These are phyloP conservation scores for Fusarium sp. DNA, from an alignment of 2,329 filamentous ascomycete species.

Conservation along the genomic window DNA sequence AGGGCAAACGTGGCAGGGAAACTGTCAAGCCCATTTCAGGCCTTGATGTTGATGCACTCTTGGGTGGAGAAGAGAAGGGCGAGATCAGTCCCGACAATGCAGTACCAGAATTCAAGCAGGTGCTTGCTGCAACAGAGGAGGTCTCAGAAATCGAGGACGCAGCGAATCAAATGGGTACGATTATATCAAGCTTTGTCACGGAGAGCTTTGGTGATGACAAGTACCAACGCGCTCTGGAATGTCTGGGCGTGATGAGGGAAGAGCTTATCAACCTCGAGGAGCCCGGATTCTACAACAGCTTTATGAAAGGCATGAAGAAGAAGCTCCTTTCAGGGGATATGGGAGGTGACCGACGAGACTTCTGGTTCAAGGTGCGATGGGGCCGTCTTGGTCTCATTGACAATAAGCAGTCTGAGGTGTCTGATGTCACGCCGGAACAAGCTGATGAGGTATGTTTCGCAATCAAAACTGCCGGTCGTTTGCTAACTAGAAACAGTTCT, in stretches of 20 bases:
- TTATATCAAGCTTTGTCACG: slow-evolving; percentile 75
- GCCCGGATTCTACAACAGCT: slow-evolving; percentile 79
- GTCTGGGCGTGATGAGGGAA: slow-evolving; percentile 80
- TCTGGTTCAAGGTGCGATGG: slow-evolving; percentile 81
- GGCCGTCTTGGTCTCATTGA: slow-evolving; percentile 80
- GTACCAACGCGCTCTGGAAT: slow-evolving; percentile 80
- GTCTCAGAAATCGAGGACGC: slow-evolving; percentile 73
- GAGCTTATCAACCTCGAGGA: slow-evolving; percentile 81
- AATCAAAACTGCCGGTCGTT: not conserved
- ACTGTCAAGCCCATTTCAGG: slow-evolving; percentile 86
- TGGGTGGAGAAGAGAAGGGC: slow-evolving; percentile 65
- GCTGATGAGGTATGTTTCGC: slow-evolving; percentile 66
- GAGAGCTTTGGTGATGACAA: slow-evolving; percentile 79
- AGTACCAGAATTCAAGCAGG: slow-evolving; percentile 90
- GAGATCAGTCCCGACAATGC: slow-evolving; percentile 75
- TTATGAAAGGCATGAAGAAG: slow-evolving; percentile 76
- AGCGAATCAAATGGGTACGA: slow-evolving; percentile 76
- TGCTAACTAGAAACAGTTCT: slow-evolving; percentile 51
- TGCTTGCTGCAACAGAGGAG: slow-evolving; percentile 70
- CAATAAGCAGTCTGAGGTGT: slow-evolving; percentile 68
- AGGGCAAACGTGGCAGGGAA: slow-evolving; percentile 77
- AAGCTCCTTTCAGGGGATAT: slow-evolving; percentile 76
- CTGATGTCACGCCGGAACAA: slow-evolving; percentile 74
- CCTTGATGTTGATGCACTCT: slow-evolving; percentile 84
- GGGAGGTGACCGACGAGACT: slow-evolving; percentile 80